Evolutionary conservation across 371 early-diverging fungal species (phyloP).

Genomic region (Smittium culicis): DNA sequence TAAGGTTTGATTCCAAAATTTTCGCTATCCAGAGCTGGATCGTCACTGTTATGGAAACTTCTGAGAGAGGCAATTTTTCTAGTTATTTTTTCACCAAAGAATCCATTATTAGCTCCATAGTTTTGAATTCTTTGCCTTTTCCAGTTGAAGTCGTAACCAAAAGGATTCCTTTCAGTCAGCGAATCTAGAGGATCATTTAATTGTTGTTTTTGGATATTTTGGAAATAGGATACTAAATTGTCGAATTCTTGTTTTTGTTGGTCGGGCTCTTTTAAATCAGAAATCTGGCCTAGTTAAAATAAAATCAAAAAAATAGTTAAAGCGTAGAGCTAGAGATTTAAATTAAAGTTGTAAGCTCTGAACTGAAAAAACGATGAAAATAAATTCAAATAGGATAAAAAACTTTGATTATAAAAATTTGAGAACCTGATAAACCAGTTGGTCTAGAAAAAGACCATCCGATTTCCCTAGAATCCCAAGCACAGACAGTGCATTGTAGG

Average conservation of each 20-base stretch:
- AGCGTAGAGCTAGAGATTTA: too few relatives aligned
- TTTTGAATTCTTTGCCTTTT: not conserved
- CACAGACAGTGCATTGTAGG: conserved; percentile 70
- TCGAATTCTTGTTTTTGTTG: conserved; percentile 50
- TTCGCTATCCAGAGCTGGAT: not conserved
- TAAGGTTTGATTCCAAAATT: not conserved
- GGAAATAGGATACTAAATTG: conserved; percentile 58
- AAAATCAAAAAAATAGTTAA: too few relatives aligned
- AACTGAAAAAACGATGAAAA: too few relatives aligned
- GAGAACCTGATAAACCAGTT: conserved; percentile 65
- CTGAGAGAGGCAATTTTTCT: conserved; percentile 14
- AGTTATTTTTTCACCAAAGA: not conserved
- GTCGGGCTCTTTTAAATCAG: conserved; percentile 20
- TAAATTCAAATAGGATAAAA: conserved; percentile 39
- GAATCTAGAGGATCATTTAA: not conserved
- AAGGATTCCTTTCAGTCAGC: not conserved
- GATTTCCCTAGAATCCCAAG: conserved; percentile 83
- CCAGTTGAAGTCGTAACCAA: not conserved
- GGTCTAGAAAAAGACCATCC: conserved; percentile 80
- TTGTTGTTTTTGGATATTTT: conserved; percentile 5
- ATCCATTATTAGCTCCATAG: not conserved
- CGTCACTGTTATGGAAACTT: not conserved
- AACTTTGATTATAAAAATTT: conserved; percentile 24
- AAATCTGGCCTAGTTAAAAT: conserved; percentile 57
- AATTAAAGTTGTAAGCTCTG: too few relatives aligned